Conservation (phyloP, 179 eudicot species). For the Spinacia oleracea region DNA sequence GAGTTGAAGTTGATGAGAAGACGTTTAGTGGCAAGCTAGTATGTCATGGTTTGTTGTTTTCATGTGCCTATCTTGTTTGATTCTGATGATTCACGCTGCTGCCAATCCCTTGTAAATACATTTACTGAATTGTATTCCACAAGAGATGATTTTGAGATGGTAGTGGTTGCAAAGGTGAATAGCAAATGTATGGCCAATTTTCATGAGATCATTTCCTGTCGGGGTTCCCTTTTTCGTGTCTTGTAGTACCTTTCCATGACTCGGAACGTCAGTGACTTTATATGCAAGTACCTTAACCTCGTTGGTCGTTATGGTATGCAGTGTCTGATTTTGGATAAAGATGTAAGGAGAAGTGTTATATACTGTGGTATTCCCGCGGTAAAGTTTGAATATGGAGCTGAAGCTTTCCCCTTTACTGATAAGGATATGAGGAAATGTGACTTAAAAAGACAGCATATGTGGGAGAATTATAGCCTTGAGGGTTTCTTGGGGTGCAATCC, state of each 20-base stretch:
- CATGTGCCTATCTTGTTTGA: background rate
- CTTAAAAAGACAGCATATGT: no score
- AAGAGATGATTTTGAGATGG: background rate
- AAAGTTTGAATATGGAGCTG: no score
- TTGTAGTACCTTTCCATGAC: background rate
- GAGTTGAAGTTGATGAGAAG: no score
- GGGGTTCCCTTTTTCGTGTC: background rate
- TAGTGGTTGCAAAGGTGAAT: background rate
- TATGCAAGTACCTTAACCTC: background rate
- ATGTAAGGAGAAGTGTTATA: background rate
- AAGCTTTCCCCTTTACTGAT: background rate
- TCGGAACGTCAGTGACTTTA: background rate
- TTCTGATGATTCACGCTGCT: fast-evolving
- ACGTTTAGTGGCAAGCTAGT: background rate
- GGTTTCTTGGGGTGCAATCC: background rate
- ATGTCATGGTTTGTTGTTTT: background rate
- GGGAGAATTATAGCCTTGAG: background rate
- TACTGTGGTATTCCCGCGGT: background rate
- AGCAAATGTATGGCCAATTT: no score
- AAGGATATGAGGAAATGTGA: no score
- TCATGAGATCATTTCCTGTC: background rate
- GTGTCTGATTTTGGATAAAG: background rate
- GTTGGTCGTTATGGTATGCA: no score
- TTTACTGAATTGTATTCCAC: background rate
- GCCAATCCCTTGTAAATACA: background rate